A percentile compares a stretch with the other conserved stretches of the same genome.
These are phyloP conservation scores for Solanum piurae DNA, from an alignment of 257 asterid species.

Conservation along the genomic window DNA sequence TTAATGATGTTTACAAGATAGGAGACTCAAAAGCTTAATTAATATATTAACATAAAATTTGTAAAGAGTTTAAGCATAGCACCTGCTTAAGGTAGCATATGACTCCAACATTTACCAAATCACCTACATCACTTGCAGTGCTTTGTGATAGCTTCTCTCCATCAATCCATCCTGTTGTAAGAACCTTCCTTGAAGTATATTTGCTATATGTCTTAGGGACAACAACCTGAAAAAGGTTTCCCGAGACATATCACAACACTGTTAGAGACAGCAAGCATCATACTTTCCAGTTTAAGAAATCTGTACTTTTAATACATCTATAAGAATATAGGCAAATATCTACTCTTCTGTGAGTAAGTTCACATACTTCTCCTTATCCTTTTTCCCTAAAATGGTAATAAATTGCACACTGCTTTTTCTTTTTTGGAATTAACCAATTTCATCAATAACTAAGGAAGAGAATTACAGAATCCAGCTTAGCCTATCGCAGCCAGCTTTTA, in stretches of 20 bases:
- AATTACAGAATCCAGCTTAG: neutral
- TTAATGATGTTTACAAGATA: neutral
- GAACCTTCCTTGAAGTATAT: constrained; percentile 93
- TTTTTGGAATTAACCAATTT: neutral
- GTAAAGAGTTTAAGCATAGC: neutral
- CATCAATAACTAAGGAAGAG: neutral
- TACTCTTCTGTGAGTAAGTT: neutral
- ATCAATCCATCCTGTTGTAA: constrained; percentile 86
- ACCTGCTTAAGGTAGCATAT: constrained; percentile 99
- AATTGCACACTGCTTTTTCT: neutral
- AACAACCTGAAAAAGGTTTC: constrained; percentile 53
- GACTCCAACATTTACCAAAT: constrained; percentile 94
- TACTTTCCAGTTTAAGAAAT: neutral
- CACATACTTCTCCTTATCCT: neutral
- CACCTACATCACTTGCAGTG: constrained; percentile 98
- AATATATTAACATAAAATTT: neutral
- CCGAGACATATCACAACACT: neutral
- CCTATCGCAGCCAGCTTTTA: neutral
- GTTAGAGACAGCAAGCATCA: neutral
- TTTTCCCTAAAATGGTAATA: neutral
- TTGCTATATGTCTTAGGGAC: constrained; percentile 80
- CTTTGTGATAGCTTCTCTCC: constrained; percentile 99
- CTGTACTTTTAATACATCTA: neutral
- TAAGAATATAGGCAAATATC: neutral
- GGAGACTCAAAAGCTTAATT: neutral